Base-by-base conservation (phyloP, 169 alveolate species). In the Plasmodium falciparum region DNA sequence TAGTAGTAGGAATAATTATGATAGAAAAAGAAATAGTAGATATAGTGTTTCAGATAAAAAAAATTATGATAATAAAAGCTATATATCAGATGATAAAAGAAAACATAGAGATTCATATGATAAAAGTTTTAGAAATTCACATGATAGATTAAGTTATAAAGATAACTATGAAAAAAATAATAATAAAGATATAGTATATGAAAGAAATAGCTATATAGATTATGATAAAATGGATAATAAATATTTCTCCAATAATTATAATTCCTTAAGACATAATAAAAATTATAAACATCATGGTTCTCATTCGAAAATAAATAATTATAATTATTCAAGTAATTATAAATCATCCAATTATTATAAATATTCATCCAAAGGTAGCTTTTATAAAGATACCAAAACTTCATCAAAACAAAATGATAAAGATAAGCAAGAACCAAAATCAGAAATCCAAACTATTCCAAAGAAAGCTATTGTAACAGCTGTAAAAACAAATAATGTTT, bases 221-320 rank as follows among this genome's bases (percentile, higher is more conserved):
- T 80, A 80, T 20, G 90, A 80, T 1, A 80, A 80, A 80, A 80
- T 80, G 66, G 90, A 80, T 20, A 80, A 80, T 49, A 80, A 80
- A 47, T 80, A 67, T 67, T 80, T 33, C n/a, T 80, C 90, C 12
- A 80, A 67, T 26, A 80, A 67, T 54, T 80, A 80, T 59, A 80
- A 50, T 47, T 65, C 83, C 8, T 66, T 80, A 24, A 80, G 83
- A 20, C 90, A 80, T 80, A 33, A 33, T 33, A 80, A 80, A 80
- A 66, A 50, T 47, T 63, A 62, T 70, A 80, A 80, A 12, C 80
- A 52, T 50, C 80, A 80, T 49, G 56, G 39, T 67, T 9, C 45
- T 8, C 90, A 80, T 66, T 43, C 61, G 0, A 80, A 80, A 50
- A 80, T 80, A 52, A 80, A 22, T 33, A 80, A 67, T 24, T 80